These are phyloP conservation scores for Ascochyta fabae DNA, from an alignment of 2,329 filamentous ascomycete species.

Conservation along the genomic window DNA sequence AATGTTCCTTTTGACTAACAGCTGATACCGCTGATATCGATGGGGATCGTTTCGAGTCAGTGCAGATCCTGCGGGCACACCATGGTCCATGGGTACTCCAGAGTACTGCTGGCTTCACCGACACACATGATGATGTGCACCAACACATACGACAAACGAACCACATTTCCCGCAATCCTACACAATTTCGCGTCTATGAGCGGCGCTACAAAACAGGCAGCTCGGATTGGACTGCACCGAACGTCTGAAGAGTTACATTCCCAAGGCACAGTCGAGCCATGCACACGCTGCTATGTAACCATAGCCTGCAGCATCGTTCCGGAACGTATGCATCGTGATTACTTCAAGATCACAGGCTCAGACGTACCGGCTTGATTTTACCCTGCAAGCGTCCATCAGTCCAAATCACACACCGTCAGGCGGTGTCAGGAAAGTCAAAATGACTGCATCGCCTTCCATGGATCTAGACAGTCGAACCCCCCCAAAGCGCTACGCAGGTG, in stretches of 20 bases:
- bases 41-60: neutral
- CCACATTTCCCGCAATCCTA: neutral
- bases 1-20: constrained; percentile 23
- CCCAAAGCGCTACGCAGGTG: neutral
- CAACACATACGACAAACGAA: neutral
- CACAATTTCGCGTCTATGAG: neutral
- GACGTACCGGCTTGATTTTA: too few relatives aligned
- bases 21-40: constrained; percentile 18
- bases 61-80: neutral
- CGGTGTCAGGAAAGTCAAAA: constrained; percentile 3
- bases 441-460: constrained; percentile 1
- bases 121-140: neutral
- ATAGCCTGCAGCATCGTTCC: neutral
- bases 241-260: neutral
- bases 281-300: constrained; percentile 9
- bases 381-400: constrained; percentile 5
- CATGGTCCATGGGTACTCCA: neutral
- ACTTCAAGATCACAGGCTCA: neutral
- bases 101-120: neutral
- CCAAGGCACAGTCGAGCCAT: neutral
- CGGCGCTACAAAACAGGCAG: neutral
- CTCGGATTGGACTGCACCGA: neutral
- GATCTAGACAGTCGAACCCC: neutral
- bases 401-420: neutral
- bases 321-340: neutral